Base-by-base conservation (phyloP, 148 eudicot genomes). In the Amaranthus palmeri region DNA sequence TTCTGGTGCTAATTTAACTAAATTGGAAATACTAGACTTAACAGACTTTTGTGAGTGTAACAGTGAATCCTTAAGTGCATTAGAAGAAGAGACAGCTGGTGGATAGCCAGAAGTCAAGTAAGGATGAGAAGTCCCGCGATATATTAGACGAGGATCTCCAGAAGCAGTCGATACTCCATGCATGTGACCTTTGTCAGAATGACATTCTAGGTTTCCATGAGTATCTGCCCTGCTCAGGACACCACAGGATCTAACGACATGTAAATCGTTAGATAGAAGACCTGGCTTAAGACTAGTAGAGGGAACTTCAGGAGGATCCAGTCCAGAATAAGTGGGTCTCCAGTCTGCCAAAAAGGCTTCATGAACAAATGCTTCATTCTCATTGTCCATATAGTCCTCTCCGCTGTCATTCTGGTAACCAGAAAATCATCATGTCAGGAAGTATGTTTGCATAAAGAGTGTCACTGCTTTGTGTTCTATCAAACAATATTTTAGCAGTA, bases 271-370 rank as follows among this genome's bases (percentile, higher is more conserved):
- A 50, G 76, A 80, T 56, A 55, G 75, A 58, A 65, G 72, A 58
- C 65, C 64, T 60, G 77, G 78, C 51, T 50, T 61, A 25, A 40
- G 68, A 58, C 54, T 70, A 42, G 81, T 63, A 11, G 81, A 49
- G 46, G 81, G 67, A 53, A 25, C 61, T 68, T 72, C 65, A 36
- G 82, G 71, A 48, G 83, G 53, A 67, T 72, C 54, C 53, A 72
- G 65, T 62, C 72, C 68, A 54, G 81, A 65, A 36, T 73, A 67
- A 79, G 61, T 72, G 10, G 97, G 99, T 72, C 88, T 86, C 97
- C 93, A 95, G 77, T 95, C 97, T 50, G 96, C 90, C 85, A 95
- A 85, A 79, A 95, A 95, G 48, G 96, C 96, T 83, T 91, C 97
- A 25, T 95, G 97, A 68, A 91, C 96, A 81, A 88, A 95, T 76